phyloP scores from a whole-genome alignment of 2,329 filamentous ascomycete genomes.

The Stromatinia cepivora region DNA sequence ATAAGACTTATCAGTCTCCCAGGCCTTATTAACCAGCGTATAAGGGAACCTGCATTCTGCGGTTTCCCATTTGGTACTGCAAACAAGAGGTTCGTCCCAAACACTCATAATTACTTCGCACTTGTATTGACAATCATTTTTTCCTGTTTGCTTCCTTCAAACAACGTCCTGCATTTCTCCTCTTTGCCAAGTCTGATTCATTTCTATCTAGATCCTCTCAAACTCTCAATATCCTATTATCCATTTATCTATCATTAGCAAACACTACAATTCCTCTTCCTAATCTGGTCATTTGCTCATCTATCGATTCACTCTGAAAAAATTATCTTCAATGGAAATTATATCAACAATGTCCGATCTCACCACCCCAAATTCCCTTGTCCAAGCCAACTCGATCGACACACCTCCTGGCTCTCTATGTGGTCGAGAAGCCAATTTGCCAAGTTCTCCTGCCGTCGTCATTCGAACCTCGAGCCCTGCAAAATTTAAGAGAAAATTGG shows the following conservation, averaged over 20 bases:
- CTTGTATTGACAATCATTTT: background rate
- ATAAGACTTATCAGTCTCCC: background rate
- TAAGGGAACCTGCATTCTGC: background rate
- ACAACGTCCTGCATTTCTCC: background rate
- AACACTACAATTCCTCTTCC: background rate
- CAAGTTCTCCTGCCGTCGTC: background rate
- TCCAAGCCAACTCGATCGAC: background rate
- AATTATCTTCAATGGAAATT: background rate
- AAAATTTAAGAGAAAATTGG: background rate
- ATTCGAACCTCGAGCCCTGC: background rate
- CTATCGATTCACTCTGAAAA: background rate
- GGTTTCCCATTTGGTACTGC: background rate
- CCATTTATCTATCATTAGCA: background rate
- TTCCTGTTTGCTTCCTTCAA: background rate
- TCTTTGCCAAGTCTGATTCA: background rate
- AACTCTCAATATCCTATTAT: background rate
- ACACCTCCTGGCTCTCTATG: background rate
- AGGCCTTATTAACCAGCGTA: background rate
- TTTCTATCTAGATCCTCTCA: background rate
- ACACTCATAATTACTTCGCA: background rate
- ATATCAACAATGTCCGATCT: background rate
- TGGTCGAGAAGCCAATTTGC: background rate
- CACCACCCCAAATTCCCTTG: background rate
- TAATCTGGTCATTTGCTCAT: background rate
- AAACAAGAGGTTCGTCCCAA: conserved; percentile 8